These are phyloP conservation scores for Taxillus chinensis DNA, from an alignment of 164 flowering plant species.

Conservation along the genomic window DNA sequence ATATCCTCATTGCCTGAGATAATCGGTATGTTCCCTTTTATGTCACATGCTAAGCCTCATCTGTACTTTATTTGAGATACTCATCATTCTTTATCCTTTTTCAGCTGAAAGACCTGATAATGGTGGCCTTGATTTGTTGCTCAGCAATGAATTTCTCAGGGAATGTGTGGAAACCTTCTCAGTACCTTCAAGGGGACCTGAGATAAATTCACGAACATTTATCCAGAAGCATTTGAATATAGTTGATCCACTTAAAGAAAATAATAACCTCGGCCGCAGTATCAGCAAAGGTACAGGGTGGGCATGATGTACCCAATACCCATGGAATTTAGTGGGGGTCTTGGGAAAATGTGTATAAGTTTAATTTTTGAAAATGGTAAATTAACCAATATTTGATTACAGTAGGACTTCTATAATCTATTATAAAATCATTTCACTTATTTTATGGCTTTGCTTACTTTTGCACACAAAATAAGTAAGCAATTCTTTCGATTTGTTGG, in stretches of 20 bases:
- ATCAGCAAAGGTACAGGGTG: slow-evolving; percentile 51
- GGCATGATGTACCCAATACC: neutral
- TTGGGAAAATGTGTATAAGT: neutral
- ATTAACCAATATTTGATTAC: no score
- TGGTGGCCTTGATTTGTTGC: slow-evolving; percentile 44
- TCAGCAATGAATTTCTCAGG: slow-evolving; percentile 53
- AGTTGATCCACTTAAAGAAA: slow-evolving; percentile 53
- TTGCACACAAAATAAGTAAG: no score
- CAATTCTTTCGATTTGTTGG: no score
- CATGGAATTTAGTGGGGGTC: neutral
- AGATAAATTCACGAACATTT: slow-evolving; percentile 36
- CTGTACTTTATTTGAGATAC: neutral
- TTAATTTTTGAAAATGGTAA: no score
- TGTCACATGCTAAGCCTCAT: neutral
- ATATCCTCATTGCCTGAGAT: slow-evolving; percentile 64
- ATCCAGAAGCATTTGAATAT: slow-evolving; percentile 69
- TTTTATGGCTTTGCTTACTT: no score
- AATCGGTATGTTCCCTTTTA: slow-evolving; percentile 30
- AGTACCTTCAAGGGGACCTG: slow-evolving; percentile 44
- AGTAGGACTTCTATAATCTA: no score
- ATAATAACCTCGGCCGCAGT: slow-evolving; percentile 68
- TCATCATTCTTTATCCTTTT: slow-evolving; percentile 10
- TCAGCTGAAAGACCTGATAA: slow-evolving; percentile 63
- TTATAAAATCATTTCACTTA: no score
- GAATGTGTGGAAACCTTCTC: slow-evolving; percentile 47